Evolutionary conservation across 495 filamentous ascomycete genomes (phyloP), one percentile per base, ranked within the genome.

Genomic region (Geoglossum glabrum): DNA sequence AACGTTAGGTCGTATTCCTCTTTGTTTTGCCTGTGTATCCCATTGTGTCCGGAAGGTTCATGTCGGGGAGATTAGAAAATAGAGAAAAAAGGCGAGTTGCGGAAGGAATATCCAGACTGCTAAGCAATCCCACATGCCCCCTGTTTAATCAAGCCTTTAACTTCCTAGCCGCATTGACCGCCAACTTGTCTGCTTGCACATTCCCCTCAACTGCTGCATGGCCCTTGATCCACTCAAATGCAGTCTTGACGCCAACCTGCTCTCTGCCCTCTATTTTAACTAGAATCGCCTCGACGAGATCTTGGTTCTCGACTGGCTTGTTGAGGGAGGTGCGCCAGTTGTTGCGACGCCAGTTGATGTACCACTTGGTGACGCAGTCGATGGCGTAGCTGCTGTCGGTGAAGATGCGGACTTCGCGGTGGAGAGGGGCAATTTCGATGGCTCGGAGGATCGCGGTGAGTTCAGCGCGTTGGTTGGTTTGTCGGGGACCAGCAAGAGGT

Each of bases 391-490:
- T 79, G 64, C 82, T 87, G 69, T 96, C 92, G 17, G 83, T 84
- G 64, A 84, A 76, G 62, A 97, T 87, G 34, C 77, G 74, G 15
- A 87, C 73, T 54, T 79, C 71, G 57, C 75, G 70, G 66, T 81
- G 74, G 57, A 75, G 71, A 7, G 84, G 82, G 1, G 86, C 77
- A 27, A 81, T 79, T 63, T 96, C 80, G 26, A 98, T 76, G 7
- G 87, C 86, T 54, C 90, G 84, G 4, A 84, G 72, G 60, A 96
- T 83, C 0, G 89, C 92, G 3, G 87, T 89, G 56, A 98, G 73
- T 68, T 98, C 92, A 17, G 92, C 92, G 4, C 92, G 87, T 67
- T 96, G 86, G 67, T 97, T 98, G 0, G 92, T 96, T 67, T 98
- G 92, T 10, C 73, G 68, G 11, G 73, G 69, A 38, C 90, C 90